Evolutionary conservation across 1,139 yeast species (phyloP).

Genomic region (Scheffersomyces titani): DNA sequence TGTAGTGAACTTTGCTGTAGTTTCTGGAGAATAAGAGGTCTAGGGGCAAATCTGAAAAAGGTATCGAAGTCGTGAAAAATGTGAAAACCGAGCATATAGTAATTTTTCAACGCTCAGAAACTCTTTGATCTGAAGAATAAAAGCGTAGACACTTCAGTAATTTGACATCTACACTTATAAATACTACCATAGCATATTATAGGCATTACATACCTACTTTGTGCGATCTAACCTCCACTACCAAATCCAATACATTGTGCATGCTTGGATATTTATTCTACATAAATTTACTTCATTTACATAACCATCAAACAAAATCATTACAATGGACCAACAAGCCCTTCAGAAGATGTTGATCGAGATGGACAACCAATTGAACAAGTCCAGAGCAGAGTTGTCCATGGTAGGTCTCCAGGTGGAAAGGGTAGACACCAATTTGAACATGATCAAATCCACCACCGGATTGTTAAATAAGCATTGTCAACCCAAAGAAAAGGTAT

Average conservation of each 20-base stretch:
- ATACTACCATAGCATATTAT: not conserved
- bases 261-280: not conserved
- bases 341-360: slow-evolving; percentile 56
- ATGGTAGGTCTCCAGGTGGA: slow-evolving; percentile 62
- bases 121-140: not conserved
- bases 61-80: not conserved
- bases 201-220: not conserved
- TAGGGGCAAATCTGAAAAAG: not conserved
- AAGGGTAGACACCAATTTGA: slow-evolving; percentile 57
- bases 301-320: not conserved
- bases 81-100: not conserved
- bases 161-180: not conserved
- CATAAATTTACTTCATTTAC: not conserved
- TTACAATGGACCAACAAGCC: slow-evolving; percentile 50
- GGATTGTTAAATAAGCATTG: slow-evolving; percentile 50
- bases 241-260: not conserved
- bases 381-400: slow-evolving; percentile 63
- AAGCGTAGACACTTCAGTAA: not conserved
- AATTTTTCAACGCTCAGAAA: not conserved
- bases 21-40: not conserved
- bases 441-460: slow-evolving; percentile 57
- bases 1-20: not conserved
- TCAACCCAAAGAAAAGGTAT: slow-evolving; percentile 52
- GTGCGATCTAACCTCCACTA: not conserved
- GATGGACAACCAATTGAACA: slow-evolving; percentile 64